Conservation (phyloP, 805 yeast genomes). For the Ogataea degrootiae region DNA sequence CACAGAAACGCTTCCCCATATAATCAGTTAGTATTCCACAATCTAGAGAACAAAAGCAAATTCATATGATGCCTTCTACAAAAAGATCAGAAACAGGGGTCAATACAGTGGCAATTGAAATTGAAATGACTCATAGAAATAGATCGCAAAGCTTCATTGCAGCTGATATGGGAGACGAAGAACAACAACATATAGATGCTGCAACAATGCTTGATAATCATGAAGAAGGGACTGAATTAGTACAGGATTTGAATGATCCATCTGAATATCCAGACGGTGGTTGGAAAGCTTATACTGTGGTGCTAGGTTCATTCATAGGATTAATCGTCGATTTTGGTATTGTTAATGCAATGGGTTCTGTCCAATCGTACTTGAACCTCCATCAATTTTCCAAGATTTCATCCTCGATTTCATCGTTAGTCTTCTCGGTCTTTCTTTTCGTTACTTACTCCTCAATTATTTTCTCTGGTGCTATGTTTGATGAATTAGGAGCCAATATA, state of each 20-base stretch:
- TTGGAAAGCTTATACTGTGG: conserved; percentile 30
- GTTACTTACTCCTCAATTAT: conserved; percentile 37
- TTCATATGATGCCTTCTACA: not conserved
- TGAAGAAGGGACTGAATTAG: not conserved
- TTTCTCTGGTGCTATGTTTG: conserved; percentile 39
- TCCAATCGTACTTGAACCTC: conserved; percentile 52
- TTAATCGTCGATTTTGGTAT: conserved; percentile 53
- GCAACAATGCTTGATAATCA: not conserved
- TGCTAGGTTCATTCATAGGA: conserved; percentile 53
- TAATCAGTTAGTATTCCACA: too few species aligned
- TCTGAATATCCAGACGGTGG: conserved; percentile 54
- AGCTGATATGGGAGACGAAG: not conserved
- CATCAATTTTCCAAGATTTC: conserved; percentile 44
- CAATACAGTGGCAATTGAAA: not conserved
- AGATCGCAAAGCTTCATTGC: not conserved
- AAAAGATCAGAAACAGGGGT: not conserved
- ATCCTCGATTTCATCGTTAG: conserved; percentile 54
- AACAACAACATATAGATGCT: not conserved
- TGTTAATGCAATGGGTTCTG: conserved; percentile 53
- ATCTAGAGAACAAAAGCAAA: too few species aligned
- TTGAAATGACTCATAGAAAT: not conserved
- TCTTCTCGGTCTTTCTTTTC: conserved; percentile 52
- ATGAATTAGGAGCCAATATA: conserved; percentile 35
- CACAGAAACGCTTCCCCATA: too few species aligned
- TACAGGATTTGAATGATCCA: too few species aligned